Conservation (phyloP, 1,284 basidiomycete genomes). For the Rhodotorula sp. region DNA sequence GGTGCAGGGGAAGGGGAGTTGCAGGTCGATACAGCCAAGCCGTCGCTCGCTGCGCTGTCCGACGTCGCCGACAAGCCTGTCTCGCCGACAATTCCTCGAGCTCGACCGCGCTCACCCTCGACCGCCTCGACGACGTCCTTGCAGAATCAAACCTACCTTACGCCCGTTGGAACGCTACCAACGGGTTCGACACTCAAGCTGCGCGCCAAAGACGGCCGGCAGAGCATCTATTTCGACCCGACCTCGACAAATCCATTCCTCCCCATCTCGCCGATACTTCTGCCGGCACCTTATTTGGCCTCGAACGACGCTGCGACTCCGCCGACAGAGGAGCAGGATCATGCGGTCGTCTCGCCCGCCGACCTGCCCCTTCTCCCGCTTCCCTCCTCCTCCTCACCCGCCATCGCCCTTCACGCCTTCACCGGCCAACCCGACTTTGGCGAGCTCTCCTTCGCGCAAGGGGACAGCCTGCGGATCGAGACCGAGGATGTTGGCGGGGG, state of each 20-base stretch:
- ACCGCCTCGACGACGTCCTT: neutral
- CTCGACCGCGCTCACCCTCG: neutral
- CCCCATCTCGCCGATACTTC: neutral
- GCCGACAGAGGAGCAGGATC: too few species aligned
- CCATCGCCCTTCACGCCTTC: conserved; percentile 63
- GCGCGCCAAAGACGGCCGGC: neutral
- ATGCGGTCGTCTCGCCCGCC: neutral
- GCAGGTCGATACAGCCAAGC: too few species aligned
- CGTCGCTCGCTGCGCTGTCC: neutral
- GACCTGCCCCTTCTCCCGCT: neutral
- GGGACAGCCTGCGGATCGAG: conserved; percentile 63
- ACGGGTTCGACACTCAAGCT: conserved; percentile 14
- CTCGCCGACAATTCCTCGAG: fast-evolving
- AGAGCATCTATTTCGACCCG: conserved; percentile 32
- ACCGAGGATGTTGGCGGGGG: conserved; percentile 63
- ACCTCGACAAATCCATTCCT: conserved; percentile 23
- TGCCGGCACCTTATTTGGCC: neutral
- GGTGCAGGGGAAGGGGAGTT: too few species aligned
- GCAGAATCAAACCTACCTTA: neutral
- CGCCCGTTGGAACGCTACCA: conserved; percentile 4
- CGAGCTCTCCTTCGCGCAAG: conserved; percentile 56
- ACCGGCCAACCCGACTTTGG: conserved; percentile 68
- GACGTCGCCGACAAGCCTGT: too few species aligned
- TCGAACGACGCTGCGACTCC: neutral
- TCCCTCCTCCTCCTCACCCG: neutral